Evolutionary conservation across 2,329 filamentous ascomycete genomes (phyloP).

Genomic region (Cercospora janseana): DNA sequence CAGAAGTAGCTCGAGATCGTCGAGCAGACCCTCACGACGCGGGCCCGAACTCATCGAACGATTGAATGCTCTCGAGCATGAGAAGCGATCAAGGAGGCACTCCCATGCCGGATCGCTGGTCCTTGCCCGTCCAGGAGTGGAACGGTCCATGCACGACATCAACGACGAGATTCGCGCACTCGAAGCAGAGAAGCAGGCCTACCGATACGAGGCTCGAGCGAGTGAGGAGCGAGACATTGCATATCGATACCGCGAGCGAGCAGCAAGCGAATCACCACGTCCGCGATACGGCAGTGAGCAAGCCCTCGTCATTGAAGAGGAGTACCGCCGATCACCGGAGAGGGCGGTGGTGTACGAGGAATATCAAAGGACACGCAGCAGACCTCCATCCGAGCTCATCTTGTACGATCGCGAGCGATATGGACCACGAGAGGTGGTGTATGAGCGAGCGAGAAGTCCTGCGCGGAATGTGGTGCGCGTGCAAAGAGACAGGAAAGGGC

Average conservation of each 20-base stretch:
- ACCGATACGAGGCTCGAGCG: constrained; percentile 57
- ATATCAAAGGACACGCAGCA: constrained; percentile 39
- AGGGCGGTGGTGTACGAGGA: constrained; percentile 49
- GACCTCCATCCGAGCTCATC: constrained; percentile 40
- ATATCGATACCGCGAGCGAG: constrained; percentile 44
- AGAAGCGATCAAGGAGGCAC: constrained; percentile 8
- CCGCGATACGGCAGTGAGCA: constrained; percentile 3
- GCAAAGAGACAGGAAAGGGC: constrained; percentile 93
- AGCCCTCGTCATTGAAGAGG: constrained; percentile 6
- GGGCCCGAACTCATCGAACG: constrained; percentile 11
- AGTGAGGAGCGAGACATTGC: constrained; percentile 43
- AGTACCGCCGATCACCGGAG: constrained; percentile 34
- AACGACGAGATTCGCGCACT: constrained; percentile 69
- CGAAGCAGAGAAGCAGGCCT: constrained; percentile 62
- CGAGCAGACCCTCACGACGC: constrained; percentile 1
- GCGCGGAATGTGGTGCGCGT: constrained; percentile 63
- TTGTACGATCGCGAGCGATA: constrained; percentile 55
- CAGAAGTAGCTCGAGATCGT: constrained; percentile 1
- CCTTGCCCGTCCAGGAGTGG: constrained; percentile 19
- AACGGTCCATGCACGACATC: constrained; percentile 60
- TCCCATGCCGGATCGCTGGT: constrained; percentile 22
- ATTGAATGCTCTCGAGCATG: constrained; percentile 8
- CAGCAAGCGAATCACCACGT: not conserved
- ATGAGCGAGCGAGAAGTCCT: constrained; percentile 44
- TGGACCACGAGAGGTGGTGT: constrained; percentile 47